Conservation (phyloP, 192 early-diverging fungal species). For the Linderina pennispora region DNA sequence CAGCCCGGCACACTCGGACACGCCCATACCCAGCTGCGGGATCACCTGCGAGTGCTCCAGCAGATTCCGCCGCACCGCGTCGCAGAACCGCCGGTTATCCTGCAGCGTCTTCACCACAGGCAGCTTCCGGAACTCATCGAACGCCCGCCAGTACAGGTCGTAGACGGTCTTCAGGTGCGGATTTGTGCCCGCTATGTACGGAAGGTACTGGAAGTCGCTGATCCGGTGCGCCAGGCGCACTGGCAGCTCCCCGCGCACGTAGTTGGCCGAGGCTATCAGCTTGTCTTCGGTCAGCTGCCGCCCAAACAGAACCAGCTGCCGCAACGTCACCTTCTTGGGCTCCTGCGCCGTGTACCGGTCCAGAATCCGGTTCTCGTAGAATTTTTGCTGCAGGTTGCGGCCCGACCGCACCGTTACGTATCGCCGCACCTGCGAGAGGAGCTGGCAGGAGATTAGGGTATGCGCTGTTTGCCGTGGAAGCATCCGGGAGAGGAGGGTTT, state of each 20-base stretch:
- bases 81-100: conserved; percentile 79
- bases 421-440: too few species aligned
- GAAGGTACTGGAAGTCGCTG: conserved; percentile 85
- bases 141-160: conserved; percentile 89
- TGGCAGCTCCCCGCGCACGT: conserved; percentile 83
- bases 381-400: conserved; percentile 56
- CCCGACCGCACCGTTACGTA: conserved; percentile 15
- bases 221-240: conserved; percentile 89
- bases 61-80: conserved; percentile 64
- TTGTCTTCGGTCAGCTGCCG: conserved; percentile 78
- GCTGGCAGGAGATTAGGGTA: too few species aligned
- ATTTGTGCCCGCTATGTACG: conserved; percentile 91
- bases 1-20: conserved; percentile 72
- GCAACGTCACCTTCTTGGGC: conserved; percentile 74
- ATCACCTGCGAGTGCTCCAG: conserved; percentile 79
- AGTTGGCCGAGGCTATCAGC: conserved; percentile 82
- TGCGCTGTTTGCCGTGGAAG: neutral
- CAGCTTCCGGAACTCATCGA: conserved; percentile 71
- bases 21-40: conserved; percentile 82
- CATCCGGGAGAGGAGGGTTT: too few species aligned
- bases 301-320: conserved; percentile 89
- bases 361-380: conserved; percentile 88
- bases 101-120: conserved; percentile 69
- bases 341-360: conserved; percentile 78
- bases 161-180: conserved; percentile 84